Evolutionary conservation across 164 flowering plant genomes (phyloP), one percentile per base, ranked within the genome.

Genomic region (Stephania cephalantha): DNA sequence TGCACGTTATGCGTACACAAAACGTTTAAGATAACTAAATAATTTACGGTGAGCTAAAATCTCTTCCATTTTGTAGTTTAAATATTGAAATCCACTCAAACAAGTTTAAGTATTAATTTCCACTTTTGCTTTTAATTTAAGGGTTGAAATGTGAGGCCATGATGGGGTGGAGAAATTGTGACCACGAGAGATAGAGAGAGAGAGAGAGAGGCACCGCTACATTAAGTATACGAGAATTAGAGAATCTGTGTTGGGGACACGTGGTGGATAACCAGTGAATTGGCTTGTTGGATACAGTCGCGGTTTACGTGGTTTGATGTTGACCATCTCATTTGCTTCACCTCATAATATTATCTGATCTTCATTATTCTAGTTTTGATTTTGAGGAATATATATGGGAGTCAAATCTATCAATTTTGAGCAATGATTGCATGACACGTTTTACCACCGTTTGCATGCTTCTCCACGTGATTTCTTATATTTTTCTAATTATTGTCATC

Each of bases 121-220:
- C 25, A 25, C 25, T 25, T 25, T 25, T 25, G 25, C 25, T 25
- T 25, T 25, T 25, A 25, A 25, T 25, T 25, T 25, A 25, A n/a
- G n/a, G n/a, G n/a, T n/a, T n/a, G 25, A 25, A 25, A 25, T 25
- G 25, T 25, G 25, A 25, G 25, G 25, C 25, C 25, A 25, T 25
- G 42, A 1, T 1, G 4, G 1, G 42, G 42, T 35, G 42, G 42
- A 35, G 42, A 35, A 35, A 2, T 35, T 35, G 42, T 35, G 42
- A 35, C 4, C 4, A 35, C 42, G 63, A 45, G 48, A 70, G 75
- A 72, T 45, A 73, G 70, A 65, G 70, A 65, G 31, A 68, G 46
- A 30, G 46, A 44, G 46, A 10, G 55, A 50, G 55, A 50, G 55
- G 15, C 12, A 50, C 11, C 55, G 1, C 4, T 0, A 50, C 17